These are phyloP conservation scores for Suhomyces pyralidae DNA, from an alignment of 805 yeast genomes.

Conservation along the genomic window DNA sequence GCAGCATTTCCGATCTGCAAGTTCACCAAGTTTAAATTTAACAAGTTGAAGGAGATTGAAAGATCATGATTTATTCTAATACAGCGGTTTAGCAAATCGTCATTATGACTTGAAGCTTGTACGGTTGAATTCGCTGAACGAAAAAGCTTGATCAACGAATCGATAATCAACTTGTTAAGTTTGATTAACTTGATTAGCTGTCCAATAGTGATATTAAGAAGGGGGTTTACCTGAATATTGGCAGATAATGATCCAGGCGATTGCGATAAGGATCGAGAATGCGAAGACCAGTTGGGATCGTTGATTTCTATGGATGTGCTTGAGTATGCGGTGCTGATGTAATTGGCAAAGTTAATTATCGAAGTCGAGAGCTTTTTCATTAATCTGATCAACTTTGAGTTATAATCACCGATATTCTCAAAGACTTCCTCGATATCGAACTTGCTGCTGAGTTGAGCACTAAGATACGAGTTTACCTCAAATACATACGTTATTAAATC, in stretches of 20 bases:
- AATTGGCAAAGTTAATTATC: slow-evolving; percentile 29
- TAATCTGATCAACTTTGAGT: slow-evolving; percentile 37
- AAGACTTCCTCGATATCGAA: slow-evolving; percentile 18
- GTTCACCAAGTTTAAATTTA: slow-evolving; percentile 23
- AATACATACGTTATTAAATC: slow-evolving; percentile 34
- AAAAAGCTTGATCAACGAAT: slow-evolving; percentile 20
- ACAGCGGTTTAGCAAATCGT: slow-evolving; percentile 28
- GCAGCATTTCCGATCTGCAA: slow-evolving; percentile 25
- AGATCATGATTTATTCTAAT: slow-evolving; percentile 37
- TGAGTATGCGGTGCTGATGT: slow-evolving; percentile 19
- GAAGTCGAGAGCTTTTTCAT: slow-evolving; percentile 32
- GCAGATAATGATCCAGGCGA: not conserved
- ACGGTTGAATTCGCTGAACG: slow-evolving; percentile 3
- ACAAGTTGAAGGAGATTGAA: slow-evolving; percentile 30
- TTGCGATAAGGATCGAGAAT: not conserved
- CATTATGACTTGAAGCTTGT: slow-evolving; percentile 11
- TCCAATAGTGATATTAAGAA: slow-evolving; percentile 30
- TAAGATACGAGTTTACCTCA: slow-evolving; percentile 22
- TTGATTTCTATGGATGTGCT: slow-evolving; percentile 4
- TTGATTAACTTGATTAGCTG: slow-evolving; percentile 36
- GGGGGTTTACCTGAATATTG: slow-evolving; percentile 22
- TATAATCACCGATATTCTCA: slow-evolving; percentile 34
- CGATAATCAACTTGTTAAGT: slow-evolving; percentile 34
- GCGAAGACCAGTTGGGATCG: not conserved
- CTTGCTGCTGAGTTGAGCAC: slow-evolving; percentile 1